Conservation (phyloP, 768 basidiomycete genomes). For the Collybiopsis confluens region DNA sequence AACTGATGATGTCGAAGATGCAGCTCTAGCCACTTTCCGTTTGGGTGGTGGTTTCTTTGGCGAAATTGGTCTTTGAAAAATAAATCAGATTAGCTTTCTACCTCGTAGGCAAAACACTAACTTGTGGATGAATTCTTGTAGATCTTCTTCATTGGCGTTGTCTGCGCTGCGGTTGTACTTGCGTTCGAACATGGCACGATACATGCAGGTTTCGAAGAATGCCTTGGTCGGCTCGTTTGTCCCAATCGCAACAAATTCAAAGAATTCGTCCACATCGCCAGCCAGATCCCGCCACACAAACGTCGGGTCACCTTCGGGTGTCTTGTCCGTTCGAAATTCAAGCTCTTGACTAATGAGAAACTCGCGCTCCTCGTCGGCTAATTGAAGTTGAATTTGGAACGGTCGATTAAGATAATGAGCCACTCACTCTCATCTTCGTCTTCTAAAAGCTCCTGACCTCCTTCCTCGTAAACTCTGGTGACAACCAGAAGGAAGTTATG, state of each 20-base stretch:
- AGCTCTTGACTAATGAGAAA: conserved; percentile 91
- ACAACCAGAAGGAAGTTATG: conserved; percentile 90
- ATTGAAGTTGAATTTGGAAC: conserved; percentile 2
- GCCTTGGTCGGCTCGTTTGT: conserved; percentile 79
- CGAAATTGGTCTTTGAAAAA: conserved; percentile 30
- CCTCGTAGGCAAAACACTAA: too few species aligned
- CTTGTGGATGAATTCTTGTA: conserved; percentile 82
- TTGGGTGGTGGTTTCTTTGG: conserved; percentile 14
- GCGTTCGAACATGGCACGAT: conserved; percentile 95
- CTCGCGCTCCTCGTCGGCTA: conserved; percentile 91
- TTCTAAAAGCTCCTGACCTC: conserved; percentile 90
- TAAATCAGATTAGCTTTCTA: background rate
- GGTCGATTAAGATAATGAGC: background rate
- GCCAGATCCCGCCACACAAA: conserved; percentile 91
- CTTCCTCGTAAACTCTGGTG: conserved; percentile 96
- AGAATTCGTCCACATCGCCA: conserved; percentile 89
- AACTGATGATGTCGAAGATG: conserved; percentile 12
- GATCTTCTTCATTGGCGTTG: conserved; percentile 56
- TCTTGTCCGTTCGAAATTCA: conserved; percentile 73
- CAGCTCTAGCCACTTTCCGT: conserved; percentile 9
- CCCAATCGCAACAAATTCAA: conserved; percentile 82
- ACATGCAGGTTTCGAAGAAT: conserved; percentile 92
- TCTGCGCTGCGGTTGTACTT: conserved; percentile 77
- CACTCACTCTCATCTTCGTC: conserved; percentile 85
- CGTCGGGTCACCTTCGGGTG: conserved; percentile 66